A percentile compares a stretch with the other conserved stretches of the same genome.
phyloP scores from a whole-genome alignment of 202 grass and related monocot species.

The Setaria italica region DNA sequence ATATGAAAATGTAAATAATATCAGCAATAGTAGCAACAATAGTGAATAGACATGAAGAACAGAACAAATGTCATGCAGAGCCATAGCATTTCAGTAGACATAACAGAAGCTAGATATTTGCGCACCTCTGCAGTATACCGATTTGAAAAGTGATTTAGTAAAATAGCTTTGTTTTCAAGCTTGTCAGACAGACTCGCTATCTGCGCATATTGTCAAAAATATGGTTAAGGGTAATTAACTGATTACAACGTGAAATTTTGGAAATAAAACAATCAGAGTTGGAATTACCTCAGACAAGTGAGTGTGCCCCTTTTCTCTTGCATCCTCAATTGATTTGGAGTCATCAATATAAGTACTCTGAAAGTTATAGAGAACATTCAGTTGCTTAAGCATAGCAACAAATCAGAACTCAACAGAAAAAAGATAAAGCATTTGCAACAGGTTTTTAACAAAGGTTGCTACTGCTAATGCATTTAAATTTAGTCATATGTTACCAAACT shows the following conservation, averaged over 20 bases:
- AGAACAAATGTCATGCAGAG: not conserved
- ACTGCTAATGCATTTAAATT: not conserved
- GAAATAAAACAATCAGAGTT: not conserved
- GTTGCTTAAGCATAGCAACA: constrained; percentile 15
- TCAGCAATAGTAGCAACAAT: not conserved
- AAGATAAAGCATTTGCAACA: constrained; percentile 4
- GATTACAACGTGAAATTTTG: not conserved
- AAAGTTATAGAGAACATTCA: constrained; percentile 43
- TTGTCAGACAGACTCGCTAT: constrained; percentile 62
- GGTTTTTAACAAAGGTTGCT: not conserved
- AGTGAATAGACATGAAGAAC: not conserved
- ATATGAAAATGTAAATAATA: not conserved
- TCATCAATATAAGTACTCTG: constrained; percentile 80
- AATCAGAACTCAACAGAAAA: not conserved
- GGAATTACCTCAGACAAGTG: constrained; percentile 78
- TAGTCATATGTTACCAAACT: not conserved
- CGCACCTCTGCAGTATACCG: constrained; percentile 75
- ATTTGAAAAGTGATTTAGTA: constrained; percentile 90
- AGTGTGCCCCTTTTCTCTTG: constrained; percentile 79
- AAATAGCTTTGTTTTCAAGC: constrained; percentile 78
- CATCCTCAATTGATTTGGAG: constrained; percentile 65
- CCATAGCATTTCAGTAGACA: not conserved
- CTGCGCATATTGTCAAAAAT: constrained; percentile 49
- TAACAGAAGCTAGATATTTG: constrained; percentile 4
- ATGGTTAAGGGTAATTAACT: not conserved